phyloP scores from a whole-genome alignment of 139 green algal species.

The Chlorella sp. region DNA sequence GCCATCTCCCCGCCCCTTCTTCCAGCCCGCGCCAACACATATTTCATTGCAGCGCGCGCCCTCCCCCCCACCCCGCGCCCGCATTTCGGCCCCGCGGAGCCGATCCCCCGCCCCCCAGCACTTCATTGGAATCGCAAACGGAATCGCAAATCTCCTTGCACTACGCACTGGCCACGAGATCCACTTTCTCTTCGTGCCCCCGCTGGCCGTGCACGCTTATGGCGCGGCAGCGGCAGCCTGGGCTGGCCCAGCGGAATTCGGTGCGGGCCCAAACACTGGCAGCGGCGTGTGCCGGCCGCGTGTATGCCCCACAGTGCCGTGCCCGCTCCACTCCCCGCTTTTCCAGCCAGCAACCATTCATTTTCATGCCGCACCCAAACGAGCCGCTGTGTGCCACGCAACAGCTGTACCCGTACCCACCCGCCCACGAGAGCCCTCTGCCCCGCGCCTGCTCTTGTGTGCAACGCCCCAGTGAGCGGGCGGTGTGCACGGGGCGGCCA shows the following conservation, averaged over 20 bases:
- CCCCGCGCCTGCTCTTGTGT: too few relatives aligned
- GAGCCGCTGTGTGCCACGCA: not conserved
- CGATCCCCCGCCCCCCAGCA: too few relatives aligned
- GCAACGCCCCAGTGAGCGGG: too few relatives aligned
- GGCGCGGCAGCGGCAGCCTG: too few relatives aligned
- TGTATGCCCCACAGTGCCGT: not conserved
- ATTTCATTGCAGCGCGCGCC: not conserved
- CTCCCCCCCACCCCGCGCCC: too few relatives aligned
- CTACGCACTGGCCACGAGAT: not conserved
- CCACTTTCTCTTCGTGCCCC: not conserved
- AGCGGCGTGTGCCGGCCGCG: not conserved
- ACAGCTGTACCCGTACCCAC: not conserved
- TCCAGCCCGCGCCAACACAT: not conserved
- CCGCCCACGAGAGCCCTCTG: too few relatives aligned
- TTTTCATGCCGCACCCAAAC: constrained; percentile 12
- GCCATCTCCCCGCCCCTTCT: too few relatives aligned
- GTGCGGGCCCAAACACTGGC: too few relatives aligned
- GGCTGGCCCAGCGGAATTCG: too few relatives aligned
- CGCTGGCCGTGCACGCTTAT: not conserved
- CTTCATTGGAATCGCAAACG: too few relatives aligned
- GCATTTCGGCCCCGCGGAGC: too few relatives aligned
- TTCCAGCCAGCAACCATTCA: not conserved
- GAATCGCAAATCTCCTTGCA: not conserved
- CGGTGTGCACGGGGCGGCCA: too few relatives aligned
- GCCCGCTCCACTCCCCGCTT: not conserved